Base-by-base conservation (phyloP, 1,284 basidiomycete genomes). In the Chalciporus piperatoides region DNA sequence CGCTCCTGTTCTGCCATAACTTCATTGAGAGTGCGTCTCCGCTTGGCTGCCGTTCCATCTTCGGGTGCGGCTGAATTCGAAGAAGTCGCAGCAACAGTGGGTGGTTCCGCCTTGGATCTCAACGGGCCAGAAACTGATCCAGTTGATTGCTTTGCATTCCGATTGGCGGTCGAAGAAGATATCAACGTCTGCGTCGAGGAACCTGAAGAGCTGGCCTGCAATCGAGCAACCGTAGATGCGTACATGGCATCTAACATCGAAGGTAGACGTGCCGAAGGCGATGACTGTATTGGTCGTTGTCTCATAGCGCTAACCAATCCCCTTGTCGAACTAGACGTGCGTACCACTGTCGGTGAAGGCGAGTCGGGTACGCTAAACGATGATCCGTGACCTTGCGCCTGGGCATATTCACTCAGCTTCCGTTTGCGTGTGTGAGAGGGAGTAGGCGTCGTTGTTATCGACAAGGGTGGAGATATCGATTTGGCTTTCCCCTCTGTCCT, bases 21-120 rank as follows among this genome's bases (percentile, higher is more conserved):
- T 37, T 86, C 80, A 53, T 77, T 82, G 24, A 84, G 68, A 3
- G 78, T 82, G 12, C 83, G 77, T 60, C 83, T 86, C 23, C 81
- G 73, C 39, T 64, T 61, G n/a, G 62, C 50, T 19, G 55, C 40
- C 38, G 28, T 43, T 38, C 28, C 33, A 38, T 46, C 51, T 3
- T 41, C 40, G 1, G 30, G 41, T 14, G 32, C 14, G 25, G 17
- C 38, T 41, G 36, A 38, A 27, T 39, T 52, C 19, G 30, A 25
- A 14, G 40, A 45, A n/a, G 23, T 9, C 5, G 42, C 37, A 14
- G 15, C 6, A 28, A 9, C 24, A 15, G 3, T 24, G 15, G 40
- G 23, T 35, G 39, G 27, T 8, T 38, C 37, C 1, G 10, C 27
- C 12, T 28, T 51, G 10, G 32, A 32, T 27, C 40, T 43, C 2